phyloP scores from a whole-genome alignment of 1,284 basidiomycete genomes.

The Leccinum brunneo-olivaceum region DNA sequence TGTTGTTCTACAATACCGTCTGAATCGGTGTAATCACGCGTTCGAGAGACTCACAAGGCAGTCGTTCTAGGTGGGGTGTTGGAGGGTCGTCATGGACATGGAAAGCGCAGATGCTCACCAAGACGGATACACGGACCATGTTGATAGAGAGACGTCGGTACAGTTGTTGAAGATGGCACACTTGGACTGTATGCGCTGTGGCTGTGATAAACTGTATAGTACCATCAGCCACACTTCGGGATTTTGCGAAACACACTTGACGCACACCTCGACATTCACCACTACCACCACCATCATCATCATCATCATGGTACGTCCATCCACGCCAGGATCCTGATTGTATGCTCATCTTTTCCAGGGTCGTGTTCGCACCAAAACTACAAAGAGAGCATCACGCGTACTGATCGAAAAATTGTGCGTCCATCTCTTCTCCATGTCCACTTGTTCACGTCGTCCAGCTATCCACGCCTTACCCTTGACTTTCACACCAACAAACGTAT shows the following conservation, averaged over 20 bases:
- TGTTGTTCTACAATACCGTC: slow-evolving; percentile 68
- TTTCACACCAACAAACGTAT: slow-evolving; percentile 99
- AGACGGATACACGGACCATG: slow-evolving; percentile 83
- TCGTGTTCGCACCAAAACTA: slow-evolving; percentile 99
- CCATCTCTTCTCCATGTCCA: slow-evolving; percentile 1
- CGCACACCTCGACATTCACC: slow-evolving; percentile 13
- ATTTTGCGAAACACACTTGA: slow-evolving; percentile 10
- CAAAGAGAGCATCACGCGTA: slow-evolving; percentile 98
- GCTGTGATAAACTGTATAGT: slow-evolving; percentile 30
- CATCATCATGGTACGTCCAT: slow-evolving; percentile 41
- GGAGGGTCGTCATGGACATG: slow-evolving; percentile 1
- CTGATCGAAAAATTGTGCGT: slow-evolving; percentile 99
- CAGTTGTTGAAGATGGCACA: no score
- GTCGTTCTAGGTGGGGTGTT: slow-evolving; percentile 55
- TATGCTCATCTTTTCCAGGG: slow-evolving; percentile 50
- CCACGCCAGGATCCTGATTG: not conserved
- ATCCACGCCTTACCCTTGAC: slow-evolving; percentile 92
- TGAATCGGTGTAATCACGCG: not conserved
- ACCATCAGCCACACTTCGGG: slow-evolving; percentile 28
- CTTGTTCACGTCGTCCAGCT: slow-evolving; percentile 43
- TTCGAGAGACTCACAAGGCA: slow-evolving; percentile 50
- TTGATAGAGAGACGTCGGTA: slow-evolving; percentile 28
- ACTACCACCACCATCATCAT: slow-evolving; percentile 16
- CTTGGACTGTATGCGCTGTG: slow-evolving; percentile 11
- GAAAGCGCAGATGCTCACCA: slow-evolving; percentile 44